These are phyloP conservation scores for Euphrasia arctica DNA, from an alignment of 305 asterid genomes.

Conservation along the genomic window DNA sequence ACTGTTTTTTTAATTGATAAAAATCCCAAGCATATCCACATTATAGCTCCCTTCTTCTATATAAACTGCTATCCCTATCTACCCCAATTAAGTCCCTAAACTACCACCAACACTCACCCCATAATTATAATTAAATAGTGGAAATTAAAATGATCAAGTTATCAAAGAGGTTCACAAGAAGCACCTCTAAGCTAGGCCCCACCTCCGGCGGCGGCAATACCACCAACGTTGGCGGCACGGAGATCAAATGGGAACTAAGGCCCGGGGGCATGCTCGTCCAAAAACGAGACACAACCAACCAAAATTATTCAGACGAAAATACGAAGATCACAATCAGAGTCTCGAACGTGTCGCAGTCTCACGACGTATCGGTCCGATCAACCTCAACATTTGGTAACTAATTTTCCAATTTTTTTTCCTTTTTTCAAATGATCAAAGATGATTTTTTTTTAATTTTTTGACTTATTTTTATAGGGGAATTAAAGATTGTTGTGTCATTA, in stretches of 20 bases:
- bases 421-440: no score
- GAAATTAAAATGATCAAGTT: constrained; percentile 44
- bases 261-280: constrained; percentile 95
- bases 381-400: constrained; percentile 74
- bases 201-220: constrained; percentile 7
- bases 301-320: constrained; percentile 21
- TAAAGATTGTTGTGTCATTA: constrained; percentile 55
- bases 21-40: no score
- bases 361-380: constrained; percentile 49
- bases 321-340: constrained; percentile 50
- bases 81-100: no score
- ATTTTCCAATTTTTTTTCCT: neutral
- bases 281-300: constrained; percentile 43
- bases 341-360: constrained; percentile 59
- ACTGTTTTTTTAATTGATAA: no score
- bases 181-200: constrained; percentile 42
- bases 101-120: no score
- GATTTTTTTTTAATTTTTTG: no score
- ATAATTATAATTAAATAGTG: no score
- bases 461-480: constrained; percentile 45
- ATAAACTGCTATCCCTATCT: no score
- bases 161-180: constrained; percentile 57
- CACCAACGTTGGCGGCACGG: constrained; percentile 5
- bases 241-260: constrained; percentile 76
- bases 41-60: no score